phyloP scores from a whole-genome alignment of 2,329 filamentous ascomycete species.

The Gliomastix tumulicola region DNA sequence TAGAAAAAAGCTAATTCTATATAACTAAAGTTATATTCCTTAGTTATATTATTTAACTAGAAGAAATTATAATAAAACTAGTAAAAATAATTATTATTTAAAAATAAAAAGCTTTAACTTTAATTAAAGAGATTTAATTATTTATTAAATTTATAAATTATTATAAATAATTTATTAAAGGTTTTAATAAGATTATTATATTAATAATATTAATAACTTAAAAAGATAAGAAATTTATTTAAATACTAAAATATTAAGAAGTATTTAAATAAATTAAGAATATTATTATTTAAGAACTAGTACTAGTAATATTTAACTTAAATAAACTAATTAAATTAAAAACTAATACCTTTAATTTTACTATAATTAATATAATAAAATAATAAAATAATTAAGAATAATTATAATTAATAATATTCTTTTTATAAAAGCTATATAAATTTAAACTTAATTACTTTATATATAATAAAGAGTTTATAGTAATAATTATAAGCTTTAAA shows the following conservation, averaged over 20 bases:
- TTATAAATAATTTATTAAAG: background rate
- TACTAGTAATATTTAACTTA: constrained; percentile 3
- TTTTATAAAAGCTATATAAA: too few relatives aligned
- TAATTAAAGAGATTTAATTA: background rate
- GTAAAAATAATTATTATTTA: background rate
- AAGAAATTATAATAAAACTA: too few relatives aligned
- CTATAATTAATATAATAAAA: too few relatives aligned
- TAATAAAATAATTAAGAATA: too few relatives aligned
- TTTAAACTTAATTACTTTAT: too few relatives aligned
- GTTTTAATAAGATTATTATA: too few relatives aligned
- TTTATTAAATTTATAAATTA: background rate
- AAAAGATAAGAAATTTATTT: background rate
- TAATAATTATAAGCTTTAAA: too few relatives aligned
- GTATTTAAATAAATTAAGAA: too few relatives aligned
- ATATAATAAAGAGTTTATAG: too few relatives aligned
- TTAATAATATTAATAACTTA: too few relatives aligned
- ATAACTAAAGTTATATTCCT: background rate
- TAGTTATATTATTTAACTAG: background rate
- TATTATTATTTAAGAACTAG: too few relatives aligned
- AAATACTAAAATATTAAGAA: background rate
- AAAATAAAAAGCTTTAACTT: background rate
- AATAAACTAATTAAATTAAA: background rate
- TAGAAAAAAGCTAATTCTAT: background rate
- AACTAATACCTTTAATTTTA: background rate
- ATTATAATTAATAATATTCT: too few relatives aligned